phyloP scores from a whole-genome alignment of 2,329 filamentous ascomycete genomes.

The Paecilomyces niveus region DNA sequence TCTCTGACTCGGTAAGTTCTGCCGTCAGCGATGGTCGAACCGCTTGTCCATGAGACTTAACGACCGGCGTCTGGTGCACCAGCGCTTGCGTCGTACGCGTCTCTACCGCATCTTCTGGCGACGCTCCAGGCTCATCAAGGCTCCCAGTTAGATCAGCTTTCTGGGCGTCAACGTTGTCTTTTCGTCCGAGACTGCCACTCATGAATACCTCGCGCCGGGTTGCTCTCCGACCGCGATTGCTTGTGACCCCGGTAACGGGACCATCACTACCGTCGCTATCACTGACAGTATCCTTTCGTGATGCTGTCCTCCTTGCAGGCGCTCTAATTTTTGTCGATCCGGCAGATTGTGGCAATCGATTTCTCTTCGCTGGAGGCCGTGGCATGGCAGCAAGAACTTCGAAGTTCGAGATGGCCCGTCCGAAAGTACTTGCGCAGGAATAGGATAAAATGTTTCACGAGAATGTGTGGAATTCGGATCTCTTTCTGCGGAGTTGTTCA shows the following conservation, averaged over 20 bases:
- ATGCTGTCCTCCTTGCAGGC: conserved; percentile 2
- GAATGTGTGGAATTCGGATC: not conserved
- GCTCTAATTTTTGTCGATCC: not conserved
- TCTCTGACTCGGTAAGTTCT: conserved; percentile 24
- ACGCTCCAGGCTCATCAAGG: not conserved
- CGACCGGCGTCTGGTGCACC: conserved; percentile 24
- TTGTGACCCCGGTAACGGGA: conserved; percentile 2
- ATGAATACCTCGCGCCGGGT: conserved; percentile 6
- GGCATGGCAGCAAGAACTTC: conserved; percentile 12
- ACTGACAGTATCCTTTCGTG: conserved; percentile 1
- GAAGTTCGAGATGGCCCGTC: not conserved
- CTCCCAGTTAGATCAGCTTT: not conserved
- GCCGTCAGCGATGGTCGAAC: conserved; percentile 28
- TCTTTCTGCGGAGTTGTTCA: not conserved
- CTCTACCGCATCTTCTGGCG: not conserved
- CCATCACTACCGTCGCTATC: conserved; percentile 12
- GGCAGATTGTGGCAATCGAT: conserved; percentile 2
- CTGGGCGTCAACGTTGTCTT: conserved; percentile 1
- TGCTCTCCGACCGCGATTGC: not conserved
- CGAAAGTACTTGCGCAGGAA: not conserved
- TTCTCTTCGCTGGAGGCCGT: conserved; percentile 20
- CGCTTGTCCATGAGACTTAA: conserved; percentile 23
- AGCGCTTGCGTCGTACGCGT: conserved; percentile 13
- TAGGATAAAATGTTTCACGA: not conserved
- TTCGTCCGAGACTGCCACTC: conserved; percentile 10